Conservation (phyloP, 2,329 filamentous ascomycete species). For the Monosporascus sp. region DNA sequence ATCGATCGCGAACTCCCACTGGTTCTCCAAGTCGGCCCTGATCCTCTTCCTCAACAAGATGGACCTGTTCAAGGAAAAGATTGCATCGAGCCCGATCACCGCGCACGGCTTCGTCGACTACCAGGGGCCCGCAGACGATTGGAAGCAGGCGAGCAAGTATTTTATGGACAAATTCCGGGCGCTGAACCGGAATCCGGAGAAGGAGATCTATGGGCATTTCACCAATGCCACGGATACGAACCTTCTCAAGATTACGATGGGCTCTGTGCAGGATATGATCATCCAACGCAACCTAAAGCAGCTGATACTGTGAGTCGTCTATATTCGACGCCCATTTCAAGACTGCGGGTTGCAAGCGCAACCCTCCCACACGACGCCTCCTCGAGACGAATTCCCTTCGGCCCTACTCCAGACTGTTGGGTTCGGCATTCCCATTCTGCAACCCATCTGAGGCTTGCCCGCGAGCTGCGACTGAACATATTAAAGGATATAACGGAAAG, state of each 20-base stretch:
- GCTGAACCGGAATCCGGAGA: slow-evolving; percentile 63
- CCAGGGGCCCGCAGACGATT: slow-evolving; percentile 63
- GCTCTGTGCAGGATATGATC: slow-evolving; percentile 81
- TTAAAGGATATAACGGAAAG: not conserved
- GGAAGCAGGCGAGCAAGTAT: slow-evolving; percentile 71
- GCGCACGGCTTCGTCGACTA: slow-evolving; percentile 75
- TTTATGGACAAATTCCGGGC: slow-evolving; percentile 77
- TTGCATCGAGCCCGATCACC: slow-evolving; percentile 63
- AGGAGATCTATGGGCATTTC: slow-evolving; percentile 59
- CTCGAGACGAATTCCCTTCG: not conserved
- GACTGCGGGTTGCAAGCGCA: slow-evolving; percentile 1
- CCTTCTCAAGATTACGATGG: slow-evolving; percentile 80
- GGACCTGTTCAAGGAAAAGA: slow-evolving; percentile 76
- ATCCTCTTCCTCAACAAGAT: slow-evolving; percentile 88
- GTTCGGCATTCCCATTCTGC: not conserved
- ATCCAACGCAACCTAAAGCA: slow-evolving; percentile 79
- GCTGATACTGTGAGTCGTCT: slow-evolving; percentile 58
- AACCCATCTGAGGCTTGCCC: not conserved
- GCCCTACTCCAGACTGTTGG: not conserved
- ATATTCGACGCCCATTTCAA: slow-evolving; percentile 13
- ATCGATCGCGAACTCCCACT: slow-evolving; percentile 78
- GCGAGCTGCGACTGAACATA: not conserved
- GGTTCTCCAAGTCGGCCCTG: slow-evolving; percentile 76
- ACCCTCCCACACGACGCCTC: slow-evolving; percentile 12
- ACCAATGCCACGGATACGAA: slow-evolving; percentile 64